A percentile compares a stretch with the other conserved stretches of the same genome.
Evolutionary conservation across 2,329 filamentous ascomycete genomes (phyloP).

Genomic region (Hymenotorrendiella dingleyae): DNA sequence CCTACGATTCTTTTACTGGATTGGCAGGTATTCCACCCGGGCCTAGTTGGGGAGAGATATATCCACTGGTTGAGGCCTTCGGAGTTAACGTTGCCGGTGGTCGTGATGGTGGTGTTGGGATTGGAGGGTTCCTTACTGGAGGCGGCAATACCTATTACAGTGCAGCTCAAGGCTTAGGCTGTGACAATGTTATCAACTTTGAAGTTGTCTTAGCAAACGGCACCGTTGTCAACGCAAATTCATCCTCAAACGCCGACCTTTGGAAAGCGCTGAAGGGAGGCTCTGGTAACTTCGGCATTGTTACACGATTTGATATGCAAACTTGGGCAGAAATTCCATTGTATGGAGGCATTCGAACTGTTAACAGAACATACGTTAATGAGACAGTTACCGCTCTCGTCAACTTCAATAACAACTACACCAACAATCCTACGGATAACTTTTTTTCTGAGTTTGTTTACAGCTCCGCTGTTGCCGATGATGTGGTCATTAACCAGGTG

Average conservation of each 20-base stretch:
- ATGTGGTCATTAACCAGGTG: no score
- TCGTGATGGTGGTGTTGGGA: constrained; percentile 22
- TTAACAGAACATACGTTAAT: constrained; percentile 8
- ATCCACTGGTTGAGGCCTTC: constrained; percentile 28
- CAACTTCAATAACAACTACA: constrained; percentile 15
- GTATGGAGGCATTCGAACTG: constrained; percentile 6
- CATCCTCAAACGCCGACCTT: constrained; percentile 40
- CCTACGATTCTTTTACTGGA: constrained; percentile 16
- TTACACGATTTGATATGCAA: constrained; percentile 32
- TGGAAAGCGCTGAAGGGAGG: constrained; percentile 50
- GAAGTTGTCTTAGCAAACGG: constrained; percentile 49
- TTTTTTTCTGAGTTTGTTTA: no score
- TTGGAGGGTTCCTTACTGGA: constrained; percentile 8
- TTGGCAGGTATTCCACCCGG: constrained; percentile 32
- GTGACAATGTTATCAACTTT: constrained; percentile 42
- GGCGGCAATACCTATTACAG: constrained; percentile 33
- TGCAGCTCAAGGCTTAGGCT: constrained; percentile 40
- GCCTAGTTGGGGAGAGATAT: constrained; percentile 34
- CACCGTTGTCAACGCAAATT: constrained; percentile 40
- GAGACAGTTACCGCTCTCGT: constrained; percentile 8
- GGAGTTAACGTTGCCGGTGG: constrained; percentile 33
- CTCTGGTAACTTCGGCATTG: constrained; percentile 49
- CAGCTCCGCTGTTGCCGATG: no score
- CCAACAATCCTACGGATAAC: constrained; percentile 10
- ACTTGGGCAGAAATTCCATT: constrained; percentile 1